Evolutionary conservation across 371 early-diverging fungal species (phyloP).

Genomic region (Mucor sp.): DNA sequence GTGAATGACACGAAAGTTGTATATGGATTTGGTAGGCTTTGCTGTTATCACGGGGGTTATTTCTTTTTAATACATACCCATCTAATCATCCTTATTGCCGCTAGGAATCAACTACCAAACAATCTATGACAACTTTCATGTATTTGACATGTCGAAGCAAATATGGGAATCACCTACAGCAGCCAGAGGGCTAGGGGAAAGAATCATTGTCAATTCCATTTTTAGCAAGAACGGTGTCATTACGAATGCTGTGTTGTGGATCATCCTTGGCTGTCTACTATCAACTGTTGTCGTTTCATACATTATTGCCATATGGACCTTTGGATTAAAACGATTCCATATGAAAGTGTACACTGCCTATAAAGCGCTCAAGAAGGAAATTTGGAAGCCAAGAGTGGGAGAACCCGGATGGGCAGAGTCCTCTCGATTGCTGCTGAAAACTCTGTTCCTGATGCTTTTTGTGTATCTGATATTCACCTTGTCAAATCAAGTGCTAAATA

Average conservation of each 20-base stretch:
- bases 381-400: constrained; percentile 24
- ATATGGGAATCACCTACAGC: not conserved
- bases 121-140: not conserved
- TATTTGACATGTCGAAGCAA: constrained; percentile 11
- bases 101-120: constrained; percentile 16
- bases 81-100: not conserved
- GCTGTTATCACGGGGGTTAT: no score
- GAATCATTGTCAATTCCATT: not conserved
- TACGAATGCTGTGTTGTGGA: constrained; percentile 8
- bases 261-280: constrained; percentile 3
- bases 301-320: not conserved
- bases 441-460: constrained; percentile 18
- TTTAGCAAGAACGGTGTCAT: not conserved
- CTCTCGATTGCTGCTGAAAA: constrained; percentile 14
- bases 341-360: not conserved
- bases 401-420: constrained; percentile 31
- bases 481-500: constrained; percentile 18
- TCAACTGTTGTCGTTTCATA: not conserved
- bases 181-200: not conserved
- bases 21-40: constrained; percentile 11
- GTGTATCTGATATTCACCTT: constrained; percentile 16
- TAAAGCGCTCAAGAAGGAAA: not conserved
- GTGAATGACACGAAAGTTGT: constrained; percentile 9
- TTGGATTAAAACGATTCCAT: constrained; percentile 3
- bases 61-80: no score